Conservation (phyloP, 495 filamentous ascomycete genomes). For the Annulohypoxylon moriforme region DNA sequence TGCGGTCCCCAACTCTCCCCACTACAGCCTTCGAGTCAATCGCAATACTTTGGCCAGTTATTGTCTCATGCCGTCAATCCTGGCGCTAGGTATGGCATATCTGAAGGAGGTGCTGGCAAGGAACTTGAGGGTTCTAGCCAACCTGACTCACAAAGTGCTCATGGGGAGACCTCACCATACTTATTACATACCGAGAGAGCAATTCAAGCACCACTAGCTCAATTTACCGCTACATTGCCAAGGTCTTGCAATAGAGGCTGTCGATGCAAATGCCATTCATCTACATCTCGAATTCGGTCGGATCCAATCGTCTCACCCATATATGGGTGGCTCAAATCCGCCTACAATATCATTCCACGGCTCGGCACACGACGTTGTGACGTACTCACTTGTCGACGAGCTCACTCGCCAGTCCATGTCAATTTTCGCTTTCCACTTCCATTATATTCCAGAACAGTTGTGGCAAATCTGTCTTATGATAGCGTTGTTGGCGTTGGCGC, state of each 20-base stretch:
- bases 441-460: constrained; percentile 19
- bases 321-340: constrained; percentile 23
- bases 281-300: constrained; percentile 6
- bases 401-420: constrained; percentile 2
- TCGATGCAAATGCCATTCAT: constrained; percentile 29
- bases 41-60: background rate
- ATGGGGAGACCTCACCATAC: background rate
- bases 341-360: constrained; percentile 22
- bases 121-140: background rate
- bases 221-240: constrained; percentile 16
- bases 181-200: background rate
- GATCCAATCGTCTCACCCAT: constrained; percentile 6
- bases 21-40: background rate
- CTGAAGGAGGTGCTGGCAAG: background rate
- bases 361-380: constrained; percentile 10
- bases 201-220: background rate
- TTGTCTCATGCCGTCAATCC: background rate
- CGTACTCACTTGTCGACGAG: constrained; percentile 12
- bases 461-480: constrained; percentile 18
- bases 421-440: constrained; percentile 27
- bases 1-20: background rate
- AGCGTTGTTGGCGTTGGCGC: constrained; percentile 13
- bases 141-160: background rate
- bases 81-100: background rate
- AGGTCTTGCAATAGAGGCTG: constrained; percentile 15